phyloP scores from a whole-genome alignment of 1,284 basidiomycete genomes.

The Heterobasidion irregulare region DNA sequence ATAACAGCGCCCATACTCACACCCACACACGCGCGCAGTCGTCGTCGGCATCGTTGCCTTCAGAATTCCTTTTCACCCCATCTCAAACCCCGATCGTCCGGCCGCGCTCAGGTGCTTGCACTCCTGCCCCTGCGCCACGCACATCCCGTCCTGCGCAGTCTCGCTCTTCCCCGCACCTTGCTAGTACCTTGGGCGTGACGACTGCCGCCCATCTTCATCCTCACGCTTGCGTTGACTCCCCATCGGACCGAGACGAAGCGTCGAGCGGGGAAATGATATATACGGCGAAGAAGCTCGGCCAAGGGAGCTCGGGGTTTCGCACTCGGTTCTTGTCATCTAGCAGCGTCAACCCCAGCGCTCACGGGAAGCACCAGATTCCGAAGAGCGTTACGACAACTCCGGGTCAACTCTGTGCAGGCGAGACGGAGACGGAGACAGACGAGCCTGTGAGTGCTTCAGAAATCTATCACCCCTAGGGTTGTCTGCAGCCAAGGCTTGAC shows the following conservation, averaged over 20 bases:
- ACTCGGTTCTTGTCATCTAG: conserved; percentile 26
- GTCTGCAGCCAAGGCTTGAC: too few relatives aligned
- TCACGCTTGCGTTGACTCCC: too few relatives aligned
- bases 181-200: neutral
- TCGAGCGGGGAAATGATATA: conserved; percentile 21
- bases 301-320: conserved; percentile 16
- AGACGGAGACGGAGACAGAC: conserved; percentile 72
- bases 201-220: neutral
- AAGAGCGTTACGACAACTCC: conserved; percentile 53
- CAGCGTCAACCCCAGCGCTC: conserved; percentile 16
- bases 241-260: too few relatives aligned
- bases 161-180: conserved; percentile 1
- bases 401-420: conserved; percentile 55
- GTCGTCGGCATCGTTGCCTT: neutral
- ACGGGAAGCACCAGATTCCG: conserved; percentile 3
- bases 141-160: conserved; percentile 5
- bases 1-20: neutral
- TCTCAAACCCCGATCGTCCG: neutral
- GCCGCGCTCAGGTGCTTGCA: conserved; percentile 3
- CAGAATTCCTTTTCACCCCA: neutral
- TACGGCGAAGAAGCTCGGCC: conserved; percentile 13
- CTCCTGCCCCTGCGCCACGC: conserved; percentile 7
- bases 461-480: too few relatives aligned
- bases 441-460: conserved; percentile 49
- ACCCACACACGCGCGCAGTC: neutral